These are phyloP conservation scores for Stemphylium beticola DNA, from an alignment of 2,329 filamentous ascomycete species.

Conservation along the genomic window DNA sequence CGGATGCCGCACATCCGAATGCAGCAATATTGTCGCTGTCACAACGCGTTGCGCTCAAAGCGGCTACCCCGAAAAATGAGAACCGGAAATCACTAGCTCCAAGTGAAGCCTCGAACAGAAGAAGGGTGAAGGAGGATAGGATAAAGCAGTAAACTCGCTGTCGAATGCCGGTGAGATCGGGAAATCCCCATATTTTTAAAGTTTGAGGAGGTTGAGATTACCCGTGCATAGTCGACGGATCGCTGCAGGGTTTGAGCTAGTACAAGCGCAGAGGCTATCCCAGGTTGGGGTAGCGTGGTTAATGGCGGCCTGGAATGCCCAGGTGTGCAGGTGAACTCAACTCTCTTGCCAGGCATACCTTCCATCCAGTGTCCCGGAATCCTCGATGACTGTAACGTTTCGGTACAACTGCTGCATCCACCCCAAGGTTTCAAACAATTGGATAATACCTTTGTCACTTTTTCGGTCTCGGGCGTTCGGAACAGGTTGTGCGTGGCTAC, in stretches of 20 bases:
- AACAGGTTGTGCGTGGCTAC: background rate
- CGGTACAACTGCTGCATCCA: background rate
- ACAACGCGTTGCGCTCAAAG: background rate
- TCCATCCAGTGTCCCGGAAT: background rate
- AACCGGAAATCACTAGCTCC: no score
- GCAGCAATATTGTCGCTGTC: no score
- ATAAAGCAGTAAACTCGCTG: background rate
- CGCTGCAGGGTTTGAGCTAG: conserved; percentile 5
- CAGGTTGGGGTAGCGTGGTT: background rate
- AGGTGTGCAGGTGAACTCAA: background rate
- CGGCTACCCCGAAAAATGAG: background rate
- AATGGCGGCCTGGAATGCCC: background rate
- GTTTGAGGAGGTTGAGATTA: background rate
- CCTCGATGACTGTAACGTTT: background rate
- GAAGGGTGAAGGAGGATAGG: no score
- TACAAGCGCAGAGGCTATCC: background rate
- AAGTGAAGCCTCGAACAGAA: no score
- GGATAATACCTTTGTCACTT: background rate
- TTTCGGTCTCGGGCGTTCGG: background rate
- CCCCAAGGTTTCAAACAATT: background rate
- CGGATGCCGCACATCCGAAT: no score
- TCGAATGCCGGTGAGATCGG: background rate
- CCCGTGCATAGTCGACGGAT: background rate
- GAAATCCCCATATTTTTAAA: background rate
- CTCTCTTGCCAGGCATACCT: background rate